A percentile compares a stretch with the other conserved stretches of the same genome.
Conservation (phyloP, 78 protist genomes). For the Pigoraptor vietnamica region DNA sequence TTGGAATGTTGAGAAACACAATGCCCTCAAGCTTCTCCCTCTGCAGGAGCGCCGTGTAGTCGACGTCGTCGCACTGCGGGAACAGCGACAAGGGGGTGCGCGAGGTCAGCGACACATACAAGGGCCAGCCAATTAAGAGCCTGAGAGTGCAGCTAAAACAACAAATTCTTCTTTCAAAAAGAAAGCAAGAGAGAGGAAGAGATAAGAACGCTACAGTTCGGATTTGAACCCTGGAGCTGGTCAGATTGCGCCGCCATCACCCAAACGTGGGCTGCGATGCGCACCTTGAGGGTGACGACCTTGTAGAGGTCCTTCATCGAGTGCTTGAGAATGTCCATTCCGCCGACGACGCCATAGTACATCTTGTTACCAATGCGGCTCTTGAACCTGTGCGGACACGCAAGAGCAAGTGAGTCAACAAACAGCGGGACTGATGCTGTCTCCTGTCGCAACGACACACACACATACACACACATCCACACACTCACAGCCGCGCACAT, state of each 20-base stretch:
- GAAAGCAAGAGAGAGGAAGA: background rate
- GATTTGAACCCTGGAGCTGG: too few relatives aligned
- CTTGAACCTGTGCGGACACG: background rate
- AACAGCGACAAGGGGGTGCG: background rate
- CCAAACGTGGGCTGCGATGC: too few relatives aligned
- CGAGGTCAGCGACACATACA: too few relatives aligned
- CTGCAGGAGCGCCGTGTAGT: background rate
- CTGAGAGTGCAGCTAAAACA: background rate
- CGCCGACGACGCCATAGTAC: background rate
- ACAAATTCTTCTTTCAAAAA: background rate
- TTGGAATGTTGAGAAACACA: background rate
- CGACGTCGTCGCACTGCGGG: background rate
- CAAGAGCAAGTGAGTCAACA: background rate
- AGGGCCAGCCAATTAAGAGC: too few relatives aligned
- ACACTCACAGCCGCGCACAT: background rate
- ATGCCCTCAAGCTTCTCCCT: background rate
- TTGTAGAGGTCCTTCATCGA: background rate
- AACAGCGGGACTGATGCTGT: too few relatives aligned
- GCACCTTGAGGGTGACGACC: background rate
- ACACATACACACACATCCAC: background rate
- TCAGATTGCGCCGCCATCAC: too few relatives aligned
- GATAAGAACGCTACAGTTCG: background rate
- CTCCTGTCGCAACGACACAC: background rate
- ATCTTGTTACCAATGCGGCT: constrained; percentile 10
- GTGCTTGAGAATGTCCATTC: background rate